These are phyloP conservation scores for Kingdonia uniflora DNA, from an alignment of 164 flowering plant species.

Conservation along the genomic window DNA sequence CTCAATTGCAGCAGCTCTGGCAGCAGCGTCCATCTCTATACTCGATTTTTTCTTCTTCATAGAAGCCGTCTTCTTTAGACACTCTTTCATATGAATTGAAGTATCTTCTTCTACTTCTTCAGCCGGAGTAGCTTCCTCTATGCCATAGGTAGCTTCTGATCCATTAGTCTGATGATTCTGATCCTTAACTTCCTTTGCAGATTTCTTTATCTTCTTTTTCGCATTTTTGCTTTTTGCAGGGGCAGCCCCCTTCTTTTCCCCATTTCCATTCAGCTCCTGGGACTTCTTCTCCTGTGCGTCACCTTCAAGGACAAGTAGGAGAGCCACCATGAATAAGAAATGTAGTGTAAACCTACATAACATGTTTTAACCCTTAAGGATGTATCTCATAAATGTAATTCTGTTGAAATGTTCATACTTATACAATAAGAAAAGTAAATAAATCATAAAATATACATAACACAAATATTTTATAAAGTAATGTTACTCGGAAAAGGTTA, in stretches of 20 bases:
- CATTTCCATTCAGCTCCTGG: slow-evolving; percentile 33
- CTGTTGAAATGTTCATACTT: not conserved
- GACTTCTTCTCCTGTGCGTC: slow-evolving; percentile 33
- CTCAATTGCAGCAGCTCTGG: slow-evolving; percentile 74
- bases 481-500: not conserved
- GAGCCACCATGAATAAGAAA: no score
- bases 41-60: slow-evolving; percentile 76
- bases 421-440: not conserved
- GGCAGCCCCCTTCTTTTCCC: slow-evolving; percentile 37
- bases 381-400: not conserved
- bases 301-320: slow-evolving; percentile 17
- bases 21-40: slow-evolving; percentile 83
- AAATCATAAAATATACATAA: not conserved
- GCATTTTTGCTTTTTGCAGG: slow-evolving; percentile 57
- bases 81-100: slow-evolving; percentile 60
- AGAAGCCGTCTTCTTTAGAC: slow-evolving; percentile 62
- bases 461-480: no score
- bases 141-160: slow-evolving; percentile 15
- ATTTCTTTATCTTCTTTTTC: slow-evolving; percentile 87
- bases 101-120: slow-evolving; percentile 33
- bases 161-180: slow-evolving; percentile 28
- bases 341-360: no score
- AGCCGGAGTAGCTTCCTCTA: slow-evolving; percentile 21
- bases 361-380: no score
- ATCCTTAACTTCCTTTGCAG: slow-evolving; percentile 43